Percentiles rank a stretch among this genome's conserved stretches.
phyloP scores from a whole-genome alignment of 176 grass and related monocot genomes.

The Rhipidocladum racemiflorum region DNA sequence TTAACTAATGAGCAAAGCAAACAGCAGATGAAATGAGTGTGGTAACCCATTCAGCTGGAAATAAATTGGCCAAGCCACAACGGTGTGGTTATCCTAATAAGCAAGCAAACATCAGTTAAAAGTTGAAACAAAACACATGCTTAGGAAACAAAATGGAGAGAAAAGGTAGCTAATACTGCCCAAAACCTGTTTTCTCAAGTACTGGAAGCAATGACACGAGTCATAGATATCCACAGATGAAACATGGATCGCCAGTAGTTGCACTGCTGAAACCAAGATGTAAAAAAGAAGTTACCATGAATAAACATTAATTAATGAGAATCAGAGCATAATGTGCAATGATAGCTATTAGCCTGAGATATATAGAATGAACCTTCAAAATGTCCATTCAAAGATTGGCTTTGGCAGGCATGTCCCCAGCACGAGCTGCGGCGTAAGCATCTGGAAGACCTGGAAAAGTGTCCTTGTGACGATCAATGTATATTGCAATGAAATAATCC shows the following conservation, averaged over 20 bases:
- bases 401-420: background rate
- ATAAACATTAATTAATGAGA: background rate
- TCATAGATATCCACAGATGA: no score
- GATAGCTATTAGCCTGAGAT: background rate
- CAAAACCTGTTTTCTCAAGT: no score
- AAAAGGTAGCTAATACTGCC: no score
- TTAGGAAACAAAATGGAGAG: no score
- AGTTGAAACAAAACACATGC: background rate
- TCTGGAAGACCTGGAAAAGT: constrained; percentile 23
- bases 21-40: background rate
- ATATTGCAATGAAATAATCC: background rate
- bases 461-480: constrained; percentile 30
- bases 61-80: background rate
- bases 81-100: no score
- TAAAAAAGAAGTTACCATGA: background rate
- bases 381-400: background rate
- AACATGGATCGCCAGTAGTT: background rate
- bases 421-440: constrained; percentile 22
- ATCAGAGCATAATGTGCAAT: background rate
- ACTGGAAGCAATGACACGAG: no score
- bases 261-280: background rate
- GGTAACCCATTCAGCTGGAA: background rate
- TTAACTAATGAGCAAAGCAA: background rate
- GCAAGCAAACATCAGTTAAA: background rate
- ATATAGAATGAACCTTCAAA: background rate